Conservation (phyloP, 2,329 filamentous ascomycete species). For the Pseudogymnoascus sp. region DNA sequence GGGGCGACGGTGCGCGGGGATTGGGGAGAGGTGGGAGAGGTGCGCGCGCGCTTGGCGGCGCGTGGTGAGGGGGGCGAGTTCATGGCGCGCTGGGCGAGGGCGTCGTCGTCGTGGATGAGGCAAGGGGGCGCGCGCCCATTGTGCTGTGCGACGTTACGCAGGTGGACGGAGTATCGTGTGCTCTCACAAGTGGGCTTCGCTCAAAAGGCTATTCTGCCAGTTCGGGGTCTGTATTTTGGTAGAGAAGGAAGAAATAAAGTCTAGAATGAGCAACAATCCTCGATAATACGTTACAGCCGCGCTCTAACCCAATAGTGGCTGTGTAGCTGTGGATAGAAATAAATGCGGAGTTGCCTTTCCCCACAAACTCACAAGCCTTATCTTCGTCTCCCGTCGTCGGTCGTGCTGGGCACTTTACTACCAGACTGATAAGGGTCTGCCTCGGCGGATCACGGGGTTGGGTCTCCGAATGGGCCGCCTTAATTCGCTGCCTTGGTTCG, state of each 20-base stretch:
- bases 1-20: neutral
- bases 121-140: slow-evolving; percentile 2
- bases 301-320: neutral
- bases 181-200: neutral
- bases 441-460: slow-evolving; percentile 3
- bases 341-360: slow-evolving; percentile 5
- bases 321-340: slow-evolving; percentile 2
- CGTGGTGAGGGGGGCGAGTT: slow-evolving; percentile 4
- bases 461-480: slow-evolving; percentile 5
- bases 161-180: neutral
- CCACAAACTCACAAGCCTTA: slow-evolving; percentile 8
- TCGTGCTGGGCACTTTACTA: neutral
- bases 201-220: neutral
- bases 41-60: neutral
- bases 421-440: neutral
- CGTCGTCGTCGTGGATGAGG: neutral
- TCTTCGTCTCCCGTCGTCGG: slow-evolving; percentile 4
- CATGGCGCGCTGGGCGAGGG: neutral
- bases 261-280: neutral
- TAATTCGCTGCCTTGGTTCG: neutral
- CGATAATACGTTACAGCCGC: neutral
- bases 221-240: neutral
- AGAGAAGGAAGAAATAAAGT: neutral
- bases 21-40: neutral
- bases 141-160: slow-evolving; percentile 5